Conservation (phyloP, 2,329 filamentous ascomycete genomes). For the Alternaria infectoria region DNA sequence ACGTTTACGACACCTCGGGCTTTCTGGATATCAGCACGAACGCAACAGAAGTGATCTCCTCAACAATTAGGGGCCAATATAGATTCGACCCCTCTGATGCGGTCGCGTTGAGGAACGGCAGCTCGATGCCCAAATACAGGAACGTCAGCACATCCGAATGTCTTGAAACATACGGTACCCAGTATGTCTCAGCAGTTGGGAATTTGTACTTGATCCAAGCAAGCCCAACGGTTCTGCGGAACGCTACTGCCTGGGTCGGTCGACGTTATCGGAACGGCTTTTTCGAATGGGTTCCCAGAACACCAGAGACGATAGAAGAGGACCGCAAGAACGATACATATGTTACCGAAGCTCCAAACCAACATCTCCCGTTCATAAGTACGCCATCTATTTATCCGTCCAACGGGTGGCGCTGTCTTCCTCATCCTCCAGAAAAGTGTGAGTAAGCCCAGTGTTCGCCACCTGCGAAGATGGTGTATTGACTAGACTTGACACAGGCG, state of each 20-base stretch:
- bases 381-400: slow-evolving; percentile 8
- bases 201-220: slow-evolving; percentile 21
- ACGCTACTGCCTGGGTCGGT: background rate
- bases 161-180: slow-evolving; percentile 11
- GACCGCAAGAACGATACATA: background rate
- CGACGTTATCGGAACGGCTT: background rate
- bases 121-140: background rate
- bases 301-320: background rate
- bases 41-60: background rate
- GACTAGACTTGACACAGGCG: slow-evolving; percentile 5
- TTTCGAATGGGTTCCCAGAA: background rate
- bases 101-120: background rate
- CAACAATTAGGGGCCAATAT: background rate
- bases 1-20: slow-evolving; percentile 11
- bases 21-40: background rate
- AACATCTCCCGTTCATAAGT: background rate
- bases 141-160: slow-evolving; percentile 8
- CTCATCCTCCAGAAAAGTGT: background rate
- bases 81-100: background rate
- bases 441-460: background rate
- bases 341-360: background rate
- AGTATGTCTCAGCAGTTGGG: slow-evolving; percentile 18
- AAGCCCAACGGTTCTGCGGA: slow-evolving; percentile 9
- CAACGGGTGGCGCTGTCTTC: slow-evolving; percentile 21
- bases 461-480: background rate